phyloP scores from a whole-genome alignment of 2,329 filamentous ascomycete species.

The Penicillium nordicum region DNA sequence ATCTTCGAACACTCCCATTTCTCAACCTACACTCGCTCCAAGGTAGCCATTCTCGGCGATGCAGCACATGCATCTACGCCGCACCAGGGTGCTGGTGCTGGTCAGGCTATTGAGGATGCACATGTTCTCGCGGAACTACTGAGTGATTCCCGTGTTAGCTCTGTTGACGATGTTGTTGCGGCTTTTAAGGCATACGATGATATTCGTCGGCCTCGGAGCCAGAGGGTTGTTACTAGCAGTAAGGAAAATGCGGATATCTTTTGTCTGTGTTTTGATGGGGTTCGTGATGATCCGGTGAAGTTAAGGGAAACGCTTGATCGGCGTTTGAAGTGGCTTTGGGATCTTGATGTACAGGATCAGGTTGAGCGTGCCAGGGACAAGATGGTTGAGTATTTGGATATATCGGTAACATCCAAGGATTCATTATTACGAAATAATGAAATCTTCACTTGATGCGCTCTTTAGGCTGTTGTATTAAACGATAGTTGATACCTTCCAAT shows the following conservation, averaged over 20 bases:
- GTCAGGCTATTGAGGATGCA: conserved; percentile 40
- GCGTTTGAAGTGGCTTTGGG: conserved; percentile 35
- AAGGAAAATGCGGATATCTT: conserved; percentile 40
- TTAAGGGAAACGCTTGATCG: conserved; percentile 22
- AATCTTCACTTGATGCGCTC: not conserved
- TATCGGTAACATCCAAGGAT: not conserved
- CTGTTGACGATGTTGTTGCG: conserved; percentile 35
- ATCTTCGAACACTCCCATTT: conserved; percentile 35
- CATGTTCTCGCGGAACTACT: conserved; percentile 46
- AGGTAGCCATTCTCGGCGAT: conserved; percentile 36
- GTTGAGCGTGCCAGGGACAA: conserved; percentile 22
- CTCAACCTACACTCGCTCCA: conserved; percentile 29
- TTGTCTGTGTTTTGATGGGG: conserved; percentile 26
- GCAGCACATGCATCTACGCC: conserved; percentile 41
- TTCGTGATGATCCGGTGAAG: conserved; percentile 27
- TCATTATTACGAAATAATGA: not conserved
- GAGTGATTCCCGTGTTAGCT: conserved; percentile 34
- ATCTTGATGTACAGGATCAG: conserved; percentile 30
- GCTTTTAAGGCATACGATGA: conserved; percentile 54
- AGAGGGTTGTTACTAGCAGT: conserved; percentile 52
- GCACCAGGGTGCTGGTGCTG: conserved; percentile 39
- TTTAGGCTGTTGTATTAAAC: too few relatives aligned
- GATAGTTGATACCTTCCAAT: too few relatives aligned
- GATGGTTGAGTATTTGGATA: conserved; percentile 10
- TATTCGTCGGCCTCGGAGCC: conserved; percentile 48